Conservation (phyloP, 1,284 basidiomycete species). For the Pseudozyma tsukubaensis region DNA sequence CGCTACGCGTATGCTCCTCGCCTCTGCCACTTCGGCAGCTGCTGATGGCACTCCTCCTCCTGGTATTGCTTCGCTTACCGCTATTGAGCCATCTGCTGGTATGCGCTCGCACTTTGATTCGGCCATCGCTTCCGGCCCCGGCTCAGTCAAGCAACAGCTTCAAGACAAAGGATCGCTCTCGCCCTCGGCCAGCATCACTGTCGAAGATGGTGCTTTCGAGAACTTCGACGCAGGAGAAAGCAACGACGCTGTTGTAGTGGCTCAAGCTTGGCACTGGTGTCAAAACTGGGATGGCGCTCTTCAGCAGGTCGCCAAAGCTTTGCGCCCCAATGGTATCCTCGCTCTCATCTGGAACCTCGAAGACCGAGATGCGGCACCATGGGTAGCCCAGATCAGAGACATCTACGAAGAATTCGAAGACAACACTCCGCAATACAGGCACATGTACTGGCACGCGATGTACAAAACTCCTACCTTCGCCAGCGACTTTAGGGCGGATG, state of each 20-base stretch:
- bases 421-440: conserved; percentile 62
- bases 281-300: conserved; percentile 54
- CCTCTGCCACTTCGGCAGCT: conserved; percentile 29
- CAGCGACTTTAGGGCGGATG: conserved; percentile 35
- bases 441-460: conserved; percentile 62
- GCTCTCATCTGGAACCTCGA: conserved; percentile 66
- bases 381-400: conserved; percentile 60
- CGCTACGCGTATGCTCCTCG: conserved; percentile 56
- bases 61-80: conserved; percentile 38
- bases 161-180: conserved; percentile 41
- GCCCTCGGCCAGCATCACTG: conserved; percentile 25
- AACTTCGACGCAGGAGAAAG: conserved; percentile 40
- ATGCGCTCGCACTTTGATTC: conserved; percentile 56
- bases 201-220: conserved; percentile 60
- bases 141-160: conserved; percentile 30
- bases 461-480: conserved; percentile 46
- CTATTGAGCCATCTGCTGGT: conserved; percentile 56
- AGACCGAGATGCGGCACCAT: conserved; percentile 59
- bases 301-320: conserved; percentile 36
- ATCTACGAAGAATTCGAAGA: conserved; percentile 62
- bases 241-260: conserved; percentile 60
- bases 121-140: conserved; percentile 27
- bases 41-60: conserved; percentile 37
- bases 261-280: conserved; percentile 66
- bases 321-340: conserved; percentile 53